These are phyloP conservation scores for Arachis stenosperma DNA, from an alignment of 306 rosid species.

Conservation along the genomic window DNA sequence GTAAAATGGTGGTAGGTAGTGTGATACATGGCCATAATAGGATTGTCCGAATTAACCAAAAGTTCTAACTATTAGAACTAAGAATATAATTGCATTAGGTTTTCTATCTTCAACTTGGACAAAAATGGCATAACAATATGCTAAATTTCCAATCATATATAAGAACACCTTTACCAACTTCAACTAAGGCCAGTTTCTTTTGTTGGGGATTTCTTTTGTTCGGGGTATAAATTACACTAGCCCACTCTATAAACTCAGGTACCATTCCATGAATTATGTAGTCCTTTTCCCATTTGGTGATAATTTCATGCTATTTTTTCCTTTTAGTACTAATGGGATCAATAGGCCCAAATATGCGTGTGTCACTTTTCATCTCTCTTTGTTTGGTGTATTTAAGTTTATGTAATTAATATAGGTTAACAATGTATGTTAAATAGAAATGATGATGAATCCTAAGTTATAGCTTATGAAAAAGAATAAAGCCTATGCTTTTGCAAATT, in stretches of 20 bases:
- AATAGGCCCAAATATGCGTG: background rate
- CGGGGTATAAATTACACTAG: background rate
- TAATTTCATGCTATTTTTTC: conserved; percentile 15
- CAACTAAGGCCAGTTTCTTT: background rate
- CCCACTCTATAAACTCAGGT: background rate
- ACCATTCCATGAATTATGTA: background rate
- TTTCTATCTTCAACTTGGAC: conserved; percentile 2
- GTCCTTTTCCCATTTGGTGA: conserved; percentile 5
- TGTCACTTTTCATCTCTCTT: conserved; percentile 1
- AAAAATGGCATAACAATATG: conserved; percentile 5
- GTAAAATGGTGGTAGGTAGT: conserved; percentile 6
- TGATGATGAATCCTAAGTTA: background rate
- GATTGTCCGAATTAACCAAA: background rate
- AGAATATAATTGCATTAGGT: background rate
- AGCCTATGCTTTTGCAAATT: background rate
- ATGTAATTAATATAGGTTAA: background rate
- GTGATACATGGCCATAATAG: conserved; percentile 21
- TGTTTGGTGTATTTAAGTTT: background rate
- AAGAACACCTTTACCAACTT: background rate
- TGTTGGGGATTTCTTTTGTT: background rate
- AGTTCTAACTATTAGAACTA: conserved; percentile 17
- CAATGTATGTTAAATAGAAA: background rate
- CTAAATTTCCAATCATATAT: background rate
- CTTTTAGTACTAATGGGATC: background rate
- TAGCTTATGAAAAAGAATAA: background rate